A percentile compares a stretch with the other conserved stretches of the same genome.
phyloP scores from a whole-genome alignment of 1,284 basidiomycete species.

The Fomitopsis schrenkii region DNA sequence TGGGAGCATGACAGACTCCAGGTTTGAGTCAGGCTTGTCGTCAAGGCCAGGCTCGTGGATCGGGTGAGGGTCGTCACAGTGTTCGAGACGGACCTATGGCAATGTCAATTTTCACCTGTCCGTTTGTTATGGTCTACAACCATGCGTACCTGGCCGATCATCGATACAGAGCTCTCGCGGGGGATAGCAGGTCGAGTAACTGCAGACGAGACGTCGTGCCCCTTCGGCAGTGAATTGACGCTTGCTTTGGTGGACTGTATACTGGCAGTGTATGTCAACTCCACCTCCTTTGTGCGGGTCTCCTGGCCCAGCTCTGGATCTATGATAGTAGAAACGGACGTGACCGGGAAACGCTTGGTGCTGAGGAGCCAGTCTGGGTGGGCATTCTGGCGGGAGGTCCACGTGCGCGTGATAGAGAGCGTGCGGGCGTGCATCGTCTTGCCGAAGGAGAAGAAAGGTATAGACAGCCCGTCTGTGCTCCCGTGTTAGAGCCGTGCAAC shows the following conservation, averaged over 20 bases:
- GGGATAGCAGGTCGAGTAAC: neutral
- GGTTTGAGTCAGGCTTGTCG: neutral
- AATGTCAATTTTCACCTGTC: neutral
- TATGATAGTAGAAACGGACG: neutral
- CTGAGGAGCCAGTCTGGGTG: constrained; percentile 50
- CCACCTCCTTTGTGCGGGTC: neutral
- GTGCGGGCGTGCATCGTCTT: constrained; percentile 63
- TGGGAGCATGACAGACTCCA: constrained; percentile 5
- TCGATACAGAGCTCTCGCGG: neutral
- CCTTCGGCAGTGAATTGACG: neutral
- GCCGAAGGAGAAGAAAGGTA: constrained; percentile 80
- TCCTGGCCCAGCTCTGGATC: constrained; percentile 11
- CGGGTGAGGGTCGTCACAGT: neutral
- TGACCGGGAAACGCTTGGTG: constrained; percentile 28
- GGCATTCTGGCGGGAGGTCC: constrained; percentile 20
- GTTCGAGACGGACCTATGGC: neutral
- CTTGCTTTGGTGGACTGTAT: neutral
- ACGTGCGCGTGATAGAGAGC: constrained; percentile 27
- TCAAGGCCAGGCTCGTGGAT: neutral
- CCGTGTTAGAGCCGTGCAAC: neutral
- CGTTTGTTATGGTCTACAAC: neutral
- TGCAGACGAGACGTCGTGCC: neutral
- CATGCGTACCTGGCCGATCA: neutral
- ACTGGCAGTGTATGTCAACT: neutral
- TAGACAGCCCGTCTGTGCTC: constrained; percentile 74